Evolutionary conservation across 1,284 basidiomycete genomes (phyloP), one percentile per base, ranked within the genome.

Genomic region (Ustilago lituana): DNA sequence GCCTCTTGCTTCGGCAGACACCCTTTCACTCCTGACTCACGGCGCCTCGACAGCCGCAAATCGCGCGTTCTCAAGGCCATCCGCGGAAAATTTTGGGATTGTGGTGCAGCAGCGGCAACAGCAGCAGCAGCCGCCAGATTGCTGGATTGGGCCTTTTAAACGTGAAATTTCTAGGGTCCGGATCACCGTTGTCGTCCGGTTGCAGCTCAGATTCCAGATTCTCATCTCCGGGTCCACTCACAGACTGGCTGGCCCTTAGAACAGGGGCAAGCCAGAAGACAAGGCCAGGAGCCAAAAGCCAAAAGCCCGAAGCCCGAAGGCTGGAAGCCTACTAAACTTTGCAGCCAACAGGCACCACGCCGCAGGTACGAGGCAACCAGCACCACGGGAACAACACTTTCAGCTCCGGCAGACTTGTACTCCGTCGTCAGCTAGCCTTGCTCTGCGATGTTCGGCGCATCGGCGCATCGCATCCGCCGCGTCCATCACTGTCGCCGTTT

Each of bases 281-380:
- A 31, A 19, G 27, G 9, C 20, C 41, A 20, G 17, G 24, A 26
- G 24, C 17, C 41, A 27, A 17, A 19, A n/a, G n/a, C n/a, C n/a
- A n/a, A n/a, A n/a, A n/a, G n/a, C n/a, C n/a, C n/a, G n/a, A n/a
- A n/a, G n/a, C n/a, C n/a, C n/a, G n/a, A n/a, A n/a, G n/a, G n/a
- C n/a, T n/a, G n/a, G n/a, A n/a, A n/a, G n/a, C n/a, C n/a, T n/a
- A n/a, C n/a, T n/a, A n/a, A n/a, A n/a, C n/a, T n/a, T n/a, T n/a
- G n/a, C n/a, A n/a, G n/a, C n/a, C n/a, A n/a, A n/a, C n/a, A n/a
- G 10, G 27, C 40, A 43, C n/a, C 40, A n/a, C 41, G 24, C 45
- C 45, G 45, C 45, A 47, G 45, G 45, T 33, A 47, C 33, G 45
- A 26, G 27, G 27, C 27, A 29, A 29, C 7, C 27, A 29, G 27